These are phyloP conservation scores for Podila clonocystis DNA, from an alignment of 192 early-diverging fungal species.

Conservation along the genomic window DNA sequence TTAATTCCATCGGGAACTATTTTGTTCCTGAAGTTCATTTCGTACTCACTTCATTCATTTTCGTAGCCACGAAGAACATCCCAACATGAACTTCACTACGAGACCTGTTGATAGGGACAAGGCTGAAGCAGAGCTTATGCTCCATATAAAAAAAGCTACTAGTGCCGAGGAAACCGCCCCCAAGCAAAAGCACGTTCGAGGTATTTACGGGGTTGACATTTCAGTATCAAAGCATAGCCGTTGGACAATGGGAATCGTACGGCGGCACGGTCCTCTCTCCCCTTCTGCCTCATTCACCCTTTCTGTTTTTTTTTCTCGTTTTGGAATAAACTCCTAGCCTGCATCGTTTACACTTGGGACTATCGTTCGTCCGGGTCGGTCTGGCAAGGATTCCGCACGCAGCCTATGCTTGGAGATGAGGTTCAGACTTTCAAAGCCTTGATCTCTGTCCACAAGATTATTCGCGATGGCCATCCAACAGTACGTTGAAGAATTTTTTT, in stretches of 20 bases:
- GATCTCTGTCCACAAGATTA: conserved; percentile 95
- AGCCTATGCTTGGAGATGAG: conserved; percentile 91
- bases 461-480: conserved; percentile 88
- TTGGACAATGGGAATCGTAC: not conserved
- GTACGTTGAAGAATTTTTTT: conserved; percentile 55
- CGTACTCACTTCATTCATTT: too few species aligned
- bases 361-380: conserved; percentile 86
- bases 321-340: conserved; percentile 54
- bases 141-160: conserved; percentile 93
- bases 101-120: conserved; percentile 73
- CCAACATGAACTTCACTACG: conserved; percentile 52
- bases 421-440: conserved; percentile 97
- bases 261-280: not conserved
- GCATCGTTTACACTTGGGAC: conserved; percentile 96
- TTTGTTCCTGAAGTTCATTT: too few species aligned
- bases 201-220: conserved; percentile 29
- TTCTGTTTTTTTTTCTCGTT: too few species aligned
- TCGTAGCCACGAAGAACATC: too few species aligned
- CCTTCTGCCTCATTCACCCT: conserved; percentile 5
- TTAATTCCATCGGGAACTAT: too few species aligned
- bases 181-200: conserved; percentile 97
- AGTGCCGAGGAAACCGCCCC: conserved; percentile 91
- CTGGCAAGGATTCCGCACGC: conserved; percentile 87
- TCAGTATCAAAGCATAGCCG: not conserved
- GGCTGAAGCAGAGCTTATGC: conserved; percentile 86